Base-by-base conservation (phyloP, 2,329 filamentous ascomycete species). In the Aureobasidium sp. region DNA sequence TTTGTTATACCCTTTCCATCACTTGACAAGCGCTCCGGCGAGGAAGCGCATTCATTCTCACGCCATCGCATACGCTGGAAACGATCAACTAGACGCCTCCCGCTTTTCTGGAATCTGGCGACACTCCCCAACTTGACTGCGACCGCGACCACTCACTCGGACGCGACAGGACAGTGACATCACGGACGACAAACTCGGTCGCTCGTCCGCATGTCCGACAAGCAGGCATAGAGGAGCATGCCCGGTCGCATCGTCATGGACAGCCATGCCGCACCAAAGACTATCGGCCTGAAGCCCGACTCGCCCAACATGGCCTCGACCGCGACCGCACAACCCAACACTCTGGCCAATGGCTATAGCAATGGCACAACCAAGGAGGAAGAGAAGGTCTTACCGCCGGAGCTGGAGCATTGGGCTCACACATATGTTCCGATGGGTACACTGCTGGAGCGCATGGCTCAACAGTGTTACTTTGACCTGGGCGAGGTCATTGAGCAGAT, bases 401-500 rank as follows among this genome's bases (percentile, higher is more conserved):
- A 81, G 64, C 74, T 86, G 44, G 74, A 76, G 51, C 90, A 96
- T 70, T 69, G 96, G 62, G 87, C 87, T 0, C 79, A 86, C 62
- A 87, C 85, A 37, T 95, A 91, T 72, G 81, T 93, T 61, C 86
- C 90, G 4, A 80, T 97, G 25, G 85, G 86, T 5, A 82, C 82
- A 14, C 77, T 99, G 49, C 81, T 97, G 57, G 83, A 85, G 65
- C 86, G 94, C 67, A 82, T 94, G 41, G 87, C 90, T 37, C 91
- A 97, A 74, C 85, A 87, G 69, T 91, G 89, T 53, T 92, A 92
- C 74, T 90, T 90, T 71, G 84, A 87, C 60, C 79, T 97, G 36
- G 81, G 84, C 53, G 86, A 89, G 9, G 81, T 88, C 64, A 81
- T 97, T 47, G 77, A 81, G 41, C 83, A 87, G 63, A 77, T 97